These are phyloP conservation scores for Cyberlindnera mrakii DNA, from an alignment of 805 yeast genomes.

Conservation along the genomic window DNA sequence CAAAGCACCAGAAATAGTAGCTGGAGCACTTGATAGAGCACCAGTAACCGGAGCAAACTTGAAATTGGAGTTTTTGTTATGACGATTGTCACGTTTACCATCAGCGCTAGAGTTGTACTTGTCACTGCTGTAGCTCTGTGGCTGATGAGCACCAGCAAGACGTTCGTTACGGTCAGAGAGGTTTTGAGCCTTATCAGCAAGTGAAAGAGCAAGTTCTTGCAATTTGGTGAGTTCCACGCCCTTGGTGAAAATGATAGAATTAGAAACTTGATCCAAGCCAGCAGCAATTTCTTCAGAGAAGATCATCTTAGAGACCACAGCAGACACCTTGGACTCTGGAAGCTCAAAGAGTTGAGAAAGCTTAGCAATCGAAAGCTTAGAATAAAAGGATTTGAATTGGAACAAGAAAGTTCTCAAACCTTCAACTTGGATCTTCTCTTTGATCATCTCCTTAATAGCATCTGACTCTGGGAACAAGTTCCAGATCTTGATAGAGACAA, in stretches of 20 bases:
- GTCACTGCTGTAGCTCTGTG: constrained; percentile 22
- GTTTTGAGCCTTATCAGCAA: constrained; percentile 75
- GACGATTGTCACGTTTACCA: constrained; percentile 21
- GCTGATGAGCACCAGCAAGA: constrained; percentile 59
- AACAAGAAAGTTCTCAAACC: constrained; percentile 91
- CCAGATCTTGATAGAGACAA: constrained; percentile 82
- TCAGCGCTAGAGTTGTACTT: constrained; percentile 14
- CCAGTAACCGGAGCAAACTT: constrained; percentile 29
- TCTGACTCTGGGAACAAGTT: constrained; percentile 66
- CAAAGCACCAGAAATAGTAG: constrained; percentile 30
- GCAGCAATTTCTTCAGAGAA: constrained; percentile 74
- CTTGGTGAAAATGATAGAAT: constrained; percentile 59
- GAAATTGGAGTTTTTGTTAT: constrained; percentile 23
- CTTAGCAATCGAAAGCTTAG: constrained; percentile 63
- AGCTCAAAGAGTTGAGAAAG: constrained; percentile 66
- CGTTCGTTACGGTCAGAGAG: constrained; percentile 83
- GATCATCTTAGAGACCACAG: constrained; percentile 70
- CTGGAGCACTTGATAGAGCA: constrained; percentile 28
- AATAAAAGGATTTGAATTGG: constrained; percentile 71
- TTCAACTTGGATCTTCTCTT: constrained; percentile 75
- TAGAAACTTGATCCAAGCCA: constrained; percentile 58
- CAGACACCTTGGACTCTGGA: constrained; percentile 45
- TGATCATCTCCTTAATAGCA: constrained; percentile 62
- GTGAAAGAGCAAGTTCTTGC: constrained; percentile 79
- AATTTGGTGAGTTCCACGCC: constrained; percentile 78